Percentiles rank a stretch among this genome's conserved stretches.
Conservation (phyloP, 108 stramenopile species). For the Conticribra weissflogii region DNA sequence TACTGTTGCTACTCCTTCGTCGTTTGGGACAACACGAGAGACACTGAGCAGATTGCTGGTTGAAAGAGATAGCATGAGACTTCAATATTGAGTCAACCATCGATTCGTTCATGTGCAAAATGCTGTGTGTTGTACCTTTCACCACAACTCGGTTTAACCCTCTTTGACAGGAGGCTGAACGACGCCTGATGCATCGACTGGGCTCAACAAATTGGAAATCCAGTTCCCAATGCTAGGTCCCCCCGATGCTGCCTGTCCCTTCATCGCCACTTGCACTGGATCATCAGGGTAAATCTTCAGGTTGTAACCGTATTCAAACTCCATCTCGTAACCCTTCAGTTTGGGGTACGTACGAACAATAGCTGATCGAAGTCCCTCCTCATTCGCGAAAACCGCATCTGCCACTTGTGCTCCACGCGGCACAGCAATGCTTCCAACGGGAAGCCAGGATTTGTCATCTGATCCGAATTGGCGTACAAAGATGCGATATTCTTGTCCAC, state of each 20-base stretch:
- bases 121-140: neutral
- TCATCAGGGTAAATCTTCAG: constrained; percentile 89
- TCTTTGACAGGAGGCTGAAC: constrained; percentile 26
- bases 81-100: too few relatives aligned
- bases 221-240: constrained; percentile 84
- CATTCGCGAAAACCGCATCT: constrained; percentile 84
- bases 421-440: constrained; percentile 81
- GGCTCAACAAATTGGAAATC: constrained; percentile 77
- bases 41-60: too few relatives aligned
- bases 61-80: too few relatives aligned
- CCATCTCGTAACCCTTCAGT: constrained; percentile 67
- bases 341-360: constrained; percentile 77
- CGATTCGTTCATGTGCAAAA: neutral
- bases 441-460: constrained; percentile 80
- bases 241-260: constrained; percentile 15
- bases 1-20: too few relatives aligned
- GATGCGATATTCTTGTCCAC: constrained; percentile 87
- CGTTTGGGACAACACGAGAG: too few relatives aligned
- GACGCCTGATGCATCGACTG: constrained; percentile 69
- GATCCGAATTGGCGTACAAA: constrained; percentile 88
- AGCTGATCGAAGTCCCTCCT: constrained; percentile 59
- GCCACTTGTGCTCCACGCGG: constrained; percentile 79
- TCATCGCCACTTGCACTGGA: constrained; percentile 80
- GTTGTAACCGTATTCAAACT: constrained; percentile 90
- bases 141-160: neutral